Base-by-base conservation (phyloP, 2,329 filamentous ascomycete genomes). In the Salinomyces thailandicus region DNA sequence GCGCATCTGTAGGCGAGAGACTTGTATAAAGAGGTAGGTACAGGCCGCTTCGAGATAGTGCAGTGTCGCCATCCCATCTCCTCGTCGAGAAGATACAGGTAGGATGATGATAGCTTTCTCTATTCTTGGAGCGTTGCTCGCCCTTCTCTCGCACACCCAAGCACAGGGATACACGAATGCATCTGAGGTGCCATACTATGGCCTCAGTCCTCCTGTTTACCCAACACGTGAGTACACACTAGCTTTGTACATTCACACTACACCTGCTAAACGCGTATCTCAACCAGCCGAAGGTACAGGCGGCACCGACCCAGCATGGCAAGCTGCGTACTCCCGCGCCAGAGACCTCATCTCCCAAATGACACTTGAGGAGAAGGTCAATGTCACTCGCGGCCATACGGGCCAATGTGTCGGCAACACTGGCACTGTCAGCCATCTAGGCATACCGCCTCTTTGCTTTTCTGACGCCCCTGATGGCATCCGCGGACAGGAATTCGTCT, bases 401-500 rank as follows among this genome's bases (percentile, higher is more conserved):
- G 52, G 52, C 2, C 31, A 37, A 28, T 91, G 84, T 46, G 77
- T 80, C 15, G 84, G 83, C 24, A 85, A 87, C 49, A 81, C 79
- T 0, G 81, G 82, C 9, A 82, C 78, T 41, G 79, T 77, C 1
- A 56, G 64, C n/a, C 72, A 82, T 5, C 69, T 86, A 12, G 81
- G 80, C 1, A 79, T 89, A 40, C 79, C 81, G 2, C 73, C 77
- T 46, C 20, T 52, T 11, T 53, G 50, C 38, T 45, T 51, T 27
- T 36, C 44, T 7, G 50, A 53, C 35, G 45, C 46, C 8, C 45
- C 46, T 7, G 41, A 46, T 20, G 83, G 84, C 2, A 67, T 91
- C 11, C 74, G 81, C 18, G 74, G 75, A 12, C 76, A 80, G 1
- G 81, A 86, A 45, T 76, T 84, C 42, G 76, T 79, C 36, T 86